These are phyloP conservation scores for Microcyclospora pomicola DNA, from an alignment of 2,329 filamentous ascomycete genomes.

Conservation along the genomic window DNA sequence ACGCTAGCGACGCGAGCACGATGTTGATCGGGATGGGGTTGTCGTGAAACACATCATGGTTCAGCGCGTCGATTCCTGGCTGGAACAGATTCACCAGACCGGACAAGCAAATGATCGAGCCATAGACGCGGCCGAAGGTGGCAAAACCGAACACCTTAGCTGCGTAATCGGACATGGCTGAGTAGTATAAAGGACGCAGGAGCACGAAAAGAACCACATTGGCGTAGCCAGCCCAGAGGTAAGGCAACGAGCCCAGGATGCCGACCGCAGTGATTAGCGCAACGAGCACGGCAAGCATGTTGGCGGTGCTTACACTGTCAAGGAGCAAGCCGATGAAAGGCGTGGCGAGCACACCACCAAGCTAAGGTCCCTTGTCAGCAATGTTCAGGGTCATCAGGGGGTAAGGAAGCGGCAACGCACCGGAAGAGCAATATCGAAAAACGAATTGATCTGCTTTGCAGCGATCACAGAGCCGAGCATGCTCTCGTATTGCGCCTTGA, in stretches of 20 bases:
- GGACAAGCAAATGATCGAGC: constrained; percentile 71
- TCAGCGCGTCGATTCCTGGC: constrained; percentile 62
- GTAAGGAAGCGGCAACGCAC: constrained; percentile 7
- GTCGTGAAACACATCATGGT: constrained; percentile 55
- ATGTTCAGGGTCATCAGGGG: not conserved
- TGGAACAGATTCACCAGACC: constrained; percentile 75
- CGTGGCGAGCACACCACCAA: constrained; percentile 70
- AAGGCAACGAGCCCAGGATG: constrained; percentile 60
- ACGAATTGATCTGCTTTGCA: constrained; percentile 59
- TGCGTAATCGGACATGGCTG: constrained; percentile 71
- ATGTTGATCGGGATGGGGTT: constrained; percentile 68
- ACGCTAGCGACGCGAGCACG: constrained; percentile 47
- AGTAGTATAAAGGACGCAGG: constrained; percentile 81
- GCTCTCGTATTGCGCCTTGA: constrained; percentile 65
- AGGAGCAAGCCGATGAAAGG: constrained; percentile 73
- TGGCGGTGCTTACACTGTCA: constrained; percentile 59
- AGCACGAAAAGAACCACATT: constrained; percentile 69
- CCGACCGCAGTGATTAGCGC: constrained; percentile 59
- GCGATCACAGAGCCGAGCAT: constrained; percentile 51
- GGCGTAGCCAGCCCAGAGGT: constrained; percentile 56
- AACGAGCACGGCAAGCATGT: constrained; percentile 59
- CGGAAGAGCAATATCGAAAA: constrained; percentile 73
- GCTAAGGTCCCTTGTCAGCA: not conserved
- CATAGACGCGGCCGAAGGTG: constrained; percentile 85
- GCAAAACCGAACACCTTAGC: constrained; percentile 91